Evolutionary conservation across 306 rosid genomes (phyloP).

Genomic region (Cucurbita maxima): DNA sequence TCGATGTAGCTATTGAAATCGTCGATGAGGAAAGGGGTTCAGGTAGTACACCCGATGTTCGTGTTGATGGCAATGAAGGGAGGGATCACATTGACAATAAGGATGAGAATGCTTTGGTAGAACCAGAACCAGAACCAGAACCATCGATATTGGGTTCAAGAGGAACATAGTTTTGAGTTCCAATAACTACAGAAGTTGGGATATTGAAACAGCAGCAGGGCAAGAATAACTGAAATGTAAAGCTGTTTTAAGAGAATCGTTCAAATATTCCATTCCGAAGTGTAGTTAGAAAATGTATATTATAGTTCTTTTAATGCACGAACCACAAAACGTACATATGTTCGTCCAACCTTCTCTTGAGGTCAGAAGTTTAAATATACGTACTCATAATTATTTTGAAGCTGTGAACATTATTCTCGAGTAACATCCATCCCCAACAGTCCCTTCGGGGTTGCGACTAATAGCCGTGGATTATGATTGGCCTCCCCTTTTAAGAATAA

Average conservation of each 20-base stretch:
- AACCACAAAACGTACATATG: neutral
- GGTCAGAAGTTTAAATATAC: no score
- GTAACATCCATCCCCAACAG: no score
- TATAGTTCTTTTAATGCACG: neutral
- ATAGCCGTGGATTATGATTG: no score
- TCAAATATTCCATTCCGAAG: neutral
- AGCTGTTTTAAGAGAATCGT: neutral
- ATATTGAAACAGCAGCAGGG: neutral
- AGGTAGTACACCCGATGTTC: neutral
- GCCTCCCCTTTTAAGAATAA: no score
- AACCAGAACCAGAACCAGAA: neutral
- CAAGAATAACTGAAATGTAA: neutral
- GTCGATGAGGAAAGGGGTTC: conserved; percentile 39
- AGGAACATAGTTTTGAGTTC: neutral
- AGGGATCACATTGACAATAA: neutral
- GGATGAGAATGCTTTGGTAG: neutral
- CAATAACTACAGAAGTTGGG: neutral
- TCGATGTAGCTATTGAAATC: conserved; percentile 23
- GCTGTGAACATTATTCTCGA: no score
- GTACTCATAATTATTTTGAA: no score
- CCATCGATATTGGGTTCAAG: neutral
- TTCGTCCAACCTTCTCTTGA: neutral
- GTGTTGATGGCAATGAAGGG: neutral
- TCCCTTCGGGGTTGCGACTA: no score
- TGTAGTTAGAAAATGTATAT: neutral